Evolutionary conservation across 768 basidiomycete species (phyloP), one percentile per base, ranked within the genome.

Genomic region (Podaxis sp.): DNA sequence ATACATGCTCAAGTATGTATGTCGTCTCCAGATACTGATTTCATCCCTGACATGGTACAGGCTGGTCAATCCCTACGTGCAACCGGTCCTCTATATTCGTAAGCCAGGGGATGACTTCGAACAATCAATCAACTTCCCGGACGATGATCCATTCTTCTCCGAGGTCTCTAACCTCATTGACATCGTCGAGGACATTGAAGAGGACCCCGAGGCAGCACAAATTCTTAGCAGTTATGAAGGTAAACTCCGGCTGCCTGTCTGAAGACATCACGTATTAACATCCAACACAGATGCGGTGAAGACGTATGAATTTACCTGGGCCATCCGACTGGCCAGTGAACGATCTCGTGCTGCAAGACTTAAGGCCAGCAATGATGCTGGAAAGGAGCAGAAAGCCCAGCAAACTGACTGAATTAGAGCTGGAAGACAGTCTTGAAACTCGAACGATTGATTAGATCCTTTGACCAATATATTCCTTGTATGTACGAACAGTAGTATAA

Each of bases 111-210:
- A 88, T 70, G 91, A 94, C 70, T 76, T 81, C 57, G 91, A 93
- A 67, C 87, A 90, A 68, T 80, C 78, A 33, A 77, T 85, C 68
- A 79, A 79, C 47, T 94, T 94, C 79, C 83, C 83, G 17, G 87
- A 91, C 55, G 93, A 95, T 69, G 93, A 95, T 70, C 92, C 93
- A 4, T 95, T 94, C 85, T 96, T 96, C 84, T 94, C 94, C 24
- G 95, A 96, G 75, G 82, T 85, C 47, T 94, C 93, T 43, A 91
- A 93, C 75, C 84, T 94, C 73, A 91, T 96, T 65, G 94, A 96
- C 73, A 80, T 89, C 65, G 87, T 95, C 61, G 94, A 96, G 75
- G 90, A 91, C 67, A 93, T 94, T 58, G 93, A 94, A 75, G 90
- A 91, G 71, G 89, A 93, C 65, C 85, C 91, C 2, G 91, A 93